phyloP scores from a whole-genome alignment of 1,139 yeast genomes.

The Suhomyces bolitotheri region DNA sequence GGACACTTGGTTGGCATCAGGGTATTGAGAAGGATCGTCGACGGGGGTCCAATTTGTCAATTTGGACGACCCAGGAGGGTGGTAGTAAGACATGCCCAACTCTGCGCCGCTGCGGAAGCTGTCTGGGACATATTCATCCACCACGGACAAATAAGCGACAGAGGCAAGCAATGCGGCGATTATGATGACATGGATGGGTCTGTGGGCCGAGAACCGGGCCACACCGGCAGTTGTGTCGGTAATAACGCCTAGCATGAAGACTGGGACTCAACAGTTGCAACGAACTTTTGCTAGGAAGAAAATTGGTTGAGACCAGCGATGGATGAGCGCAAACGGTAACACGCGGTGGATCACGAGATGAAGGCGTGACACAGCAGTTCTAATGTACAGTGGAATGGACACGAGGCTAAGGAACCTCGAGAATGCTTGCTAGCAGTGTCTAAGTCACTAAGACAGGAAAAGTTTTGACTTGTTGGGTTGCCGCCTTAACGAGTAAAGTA shows the following conservation, averaged over 20 bases:
- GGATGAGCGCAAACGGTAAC: not conserved
- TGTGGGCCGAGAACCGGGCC: slow-evolving; percentile 70
- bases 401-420: not conserved
- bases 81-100: slow-evolving; percentile 39
- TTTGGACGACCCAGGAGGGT: slow-evolving; percentile 41
- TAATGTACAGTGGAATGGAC: not conserved
- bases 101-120: slow-evolving; percentile 20
- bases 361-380: not conserved
- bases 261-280: no score
- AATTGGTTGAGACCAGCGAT: no score
- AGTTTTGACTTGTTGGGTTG: no score
- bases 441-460: no score
- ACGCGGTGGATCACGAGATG: not conserved
- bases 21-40: slow-evolving; percentile 26
- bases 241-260: slow-evolving; percentile 31
- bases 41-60: slow-evolving; percentile 45
- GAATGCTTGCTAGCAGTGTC: not conserved
- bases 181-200: slow-evolving; percentile 88
- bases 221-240: slow-evolving; percentile 41
- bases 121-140: slow-evolving; percentile 71
- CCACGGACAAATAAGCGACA: slow-evolving; percentile 75
- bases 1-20: slow-evolving; percentile 47
- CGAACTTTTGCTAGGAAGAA: no score
- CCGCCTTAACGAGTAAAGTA: not conserved
- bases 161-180: slow-evolving; percentile 75